A percentile compares a stretch with the other conserved stretches of the same genome.
Evolutionary conservation across 78 protist genomes (phyloP).

Genomic region (Tieghemostelium lacteum): DNA sequence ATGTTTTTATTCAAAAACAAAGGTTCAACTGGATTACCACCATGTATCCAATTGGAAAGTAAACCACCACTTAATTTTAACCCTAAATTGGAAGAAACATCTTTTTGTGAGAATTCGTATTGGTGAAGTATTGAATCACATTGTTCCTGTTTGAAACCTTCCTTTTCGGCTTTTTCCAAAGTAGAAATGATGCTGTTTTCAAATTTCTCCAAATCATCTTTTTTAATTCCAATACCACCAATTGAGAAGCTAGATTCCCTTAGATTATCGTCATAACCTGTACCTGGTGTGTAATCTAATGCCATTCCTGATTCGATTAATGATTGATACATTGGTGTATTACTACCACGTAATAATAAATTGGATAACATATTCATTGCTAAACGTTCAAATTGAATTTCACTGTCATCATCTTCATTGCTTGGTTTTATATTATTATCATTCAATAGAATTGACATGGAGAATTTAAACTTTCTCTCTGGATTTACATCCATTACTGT

Average conservation of each 20-base stretch:
- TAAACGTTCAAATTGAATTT: conserved; percentile 27
- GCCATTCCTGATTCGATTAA: conserved; percentile 50
- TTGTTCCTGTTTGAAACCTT: conserved; percentile 37
- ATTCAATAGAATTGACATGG: conserved; percentile 25
- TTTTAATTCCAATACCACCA: conserved; percentile 63
- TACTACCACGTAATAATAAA: conserved; percentile 46
- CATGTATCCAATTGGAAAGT: conserved; percentile 62
- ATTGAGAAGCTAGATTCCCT: conserved; percentile 13
- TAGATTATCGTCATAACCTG: conserved; percentile 62
- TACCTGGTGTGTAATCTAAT: conserved; percentile 56
- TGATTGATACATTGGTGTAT: conserved; percentile 77
- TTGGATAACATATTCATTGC: conserved; percentile 23
- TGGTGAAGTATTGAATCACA: conserved; percentile 77
- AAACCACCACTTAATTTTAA: conserved; percentile 47
- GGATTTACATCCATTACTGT: conserved; percentile 72
- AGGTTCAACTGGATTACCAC: conserved; percentile 47
- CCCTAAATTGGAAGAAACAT: conserved; percentile 63
- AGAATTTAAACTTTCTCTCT: conserved; percentile 35
- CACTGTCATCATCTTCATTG: no score
- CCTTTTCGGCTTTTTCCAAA: conserved; percentile 5
- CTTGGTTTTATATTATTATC: no score
- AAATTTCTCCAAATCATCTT: conserved; percentile 60
- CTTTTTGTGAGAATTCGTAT: conserved; percentile 73
- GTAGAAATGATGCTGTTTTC: conserved; percentile 28
- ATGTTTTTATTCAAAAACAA: conserved; percentile 30